Evolutionary conservation across 2,329 filamentous ascomycete species (phyloP), one percentile per base, ranked within the genome.

Genomic region (Diaporthe sp.): DNA sequence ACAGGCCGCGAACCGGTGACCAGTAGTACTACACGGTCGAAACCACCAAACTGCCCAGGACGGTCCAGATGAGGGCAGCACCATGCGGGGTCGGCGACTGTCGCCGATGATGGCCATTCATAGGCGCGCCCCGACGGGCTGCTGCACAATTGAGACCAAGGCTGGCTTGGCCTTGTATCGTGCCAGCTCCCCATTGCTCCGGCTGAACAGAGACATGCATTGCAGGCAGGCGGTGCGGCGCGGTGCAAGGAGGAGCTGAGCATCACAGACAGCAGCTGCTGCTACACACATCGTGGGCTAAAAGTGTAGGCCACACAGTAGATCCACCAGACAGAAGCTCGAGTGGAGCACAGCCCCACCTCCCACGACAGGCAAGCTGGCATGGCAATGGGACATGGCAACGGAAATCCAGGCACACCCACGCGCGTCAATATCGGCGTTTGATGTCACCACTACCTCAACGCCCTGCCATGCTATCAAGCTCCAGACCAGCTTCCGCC

Each of bases 371-470:
- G 31, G 51, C 15, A 55, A 20, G 51, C 25, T 55, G 63, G 47
- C 49, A 68, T 53, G 63, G 63, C 42, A 51, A 37, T 51, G 44
- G 63, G 44, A 49, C 31, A 51, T 53, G 63, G 65, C 65, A 70
- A 22, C 55, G 31, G 55, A 49, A 39, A 65, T 73, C 71, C 58
- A 60, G 71, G 70, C 55, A 49, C 71, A 65, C 17, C 34, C 47
- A 60, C 39, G 53, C 68, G 53, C 44, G 31, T 49, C 8, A 25
- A 47, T 73, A 53, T 57, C 71, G 37, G 58, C 58, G 58, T 65
- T 72, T 73, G 71, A 73, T 65, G 58, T 73, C 71, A 73, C 71
- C 60, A 44, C 58, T 73, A 73, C 71, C 58, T 73, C 47, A 57
- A 55, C 28, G 9, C 49, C 60, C n/a, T 12, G 65, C 49, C 49